Evolutionary conservation across 1,284 basidiomycete species (phyloP), one percentile per base, ranked within the genome.

Genomic region (Cryptococcus sp.): DNA sequence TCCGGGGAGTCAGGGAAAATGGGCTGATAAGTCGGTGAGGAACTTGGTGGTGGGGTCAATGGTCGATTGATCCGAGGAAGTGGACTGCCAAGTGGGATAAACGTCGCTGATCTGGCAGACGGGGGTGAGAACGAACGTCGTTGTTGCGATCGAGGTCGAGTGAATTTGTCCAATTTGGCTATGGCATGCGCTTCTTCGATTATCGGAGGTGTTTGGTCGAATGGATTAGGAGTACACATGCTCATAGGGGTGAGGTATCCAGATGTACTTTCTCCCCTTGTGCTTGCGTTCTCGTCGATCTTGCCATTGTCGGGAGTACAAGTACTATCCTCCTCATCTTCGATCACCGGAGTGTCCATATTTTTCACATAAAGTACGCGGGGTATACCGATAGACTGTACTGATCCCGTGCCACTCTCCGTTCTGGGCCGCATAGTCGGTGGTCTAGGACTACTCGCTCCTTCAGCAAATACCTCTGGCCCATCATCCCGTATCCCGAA

Each of bases 401-500:
- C 35, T 6, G 23, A 47, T 11, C 41, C 50, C 6, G 50, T 14
- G 13, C 43, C 50, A 34, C 50, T 52, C 43, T 45, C n/a, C 4
- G 42, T 35, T 6, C 50, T 33, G 7, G 13, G 7, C 14, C 50
- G 49, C 10, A 31, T 15, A 4, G 49, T 10, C 11, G 11, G 42
- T 14, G 42, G 31, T 14, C 32, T 41, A 46, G 42, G 33, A 14
- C 42, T 33, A 46, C n/a, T 46, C 23, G 31, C 50, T 4, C 32
- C 44, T 32, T 47, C 52, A 5, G 14, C 31, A 36, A 55, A 57
- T 1, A 61, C 31, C 14, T 63, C 65, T 5, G 66, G 64, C 0
- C 66, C 70, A 50, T 71, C 68, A 53, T 70, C 68, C 15, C 51
- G 49, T 8, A 72, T 60, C 1, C 68, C 67, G 41, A 72, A 70